Conservation (phyloP, 768 basidiomycete species). For the Lactifluus hygrophoroides region DNA sequence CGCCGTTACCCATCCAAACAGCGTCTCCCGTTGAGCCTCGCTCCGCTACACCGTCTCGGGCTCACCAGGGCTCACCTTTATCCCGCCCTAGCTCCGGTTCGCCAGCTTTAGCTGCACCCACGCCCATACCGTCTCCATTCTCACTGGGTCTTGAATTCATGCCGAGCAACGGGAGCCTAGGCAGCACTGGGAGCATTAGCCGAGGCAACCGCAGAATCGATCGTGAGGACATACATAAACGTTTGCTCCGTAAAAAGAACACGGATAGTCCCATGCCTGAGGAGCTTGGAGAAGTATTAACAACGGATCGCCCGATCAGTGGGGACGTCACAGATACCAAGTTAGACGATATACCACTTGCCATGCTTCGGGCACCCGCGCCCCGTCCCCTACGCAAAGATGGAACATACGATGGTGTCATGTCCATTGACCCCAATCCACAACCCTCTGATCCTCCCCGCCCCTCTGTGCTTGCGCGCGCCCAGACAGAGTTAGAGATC, state of each 20-base stretch:
- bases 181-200: constrained; percentile 22
- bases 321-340: constrained; percentile 1
- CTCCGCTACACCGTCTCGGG: background rate
- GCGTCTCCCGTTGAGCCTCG: background rate
- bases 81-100: constrained; percentile 7
- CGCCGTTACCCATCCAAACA: constrained; percentile 1
- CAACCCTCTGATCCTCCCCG: constrained; percentile 30
- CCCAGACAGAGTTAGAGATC: constrained; percentile 22
- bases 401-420: constrained; percentile 28
- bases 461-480: constrained; percentile 22
- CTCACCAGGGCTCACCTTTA: constrained; percentile 9
- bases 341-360: background rate
- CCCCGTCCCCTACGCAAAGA: constrained; percentile 10
- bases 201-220: constrained; percentile 38
- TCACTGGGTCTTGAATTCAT: constrained; percentile 12
- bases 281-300: background rate
- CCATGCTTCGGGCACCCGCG: background rate
- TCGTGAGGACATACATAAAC: constrained; percentile 44
- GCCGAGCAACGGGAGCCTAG: constrained; percentile 20
- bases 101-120: constrained; percentile 14
- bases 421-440: constrained; percentile 28
- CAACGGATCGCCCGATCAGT: background rate
- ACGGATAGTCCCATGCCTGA: constrained; percentile 34
- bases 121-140: constrained; percentile 16
- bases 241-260: constrained; percentile 38